Evolutionary conservation across 1,284 basidiomycete genomes (phyloP), one percentile per base, ranked within the genome.

Genomic region (Kalmanozyma brasiliensis): DNA sequence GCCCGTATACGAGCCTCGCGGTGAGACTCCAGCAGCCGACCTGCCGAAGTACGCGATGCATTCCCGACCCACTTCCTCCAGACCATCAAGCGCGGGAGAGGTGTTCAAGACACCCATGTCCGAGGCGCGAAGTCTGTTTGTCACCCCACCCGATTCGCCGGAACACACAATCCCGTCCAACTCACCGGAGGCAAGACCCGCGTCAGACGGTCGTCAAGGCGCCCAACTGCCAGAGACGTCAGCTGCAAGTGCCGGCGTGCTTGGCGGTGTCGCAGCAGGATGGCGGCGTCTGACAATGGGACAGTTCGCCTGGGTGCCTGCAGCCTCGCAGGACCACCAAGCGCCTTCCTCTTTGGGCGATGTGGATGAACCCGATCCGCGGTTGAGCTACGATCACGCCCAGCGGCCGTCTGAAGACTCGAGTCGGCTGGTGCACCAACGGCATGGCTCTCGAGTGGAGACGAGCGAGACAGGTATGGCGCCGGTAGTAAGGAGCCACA

Each of bases 281-380:
- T 74, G 71, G 73, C 55, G 63, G 6, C 61, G 73, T 6, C 43
- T 73, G 48, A 74, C 71, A n/a, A 66, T 66, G 62, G 72, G 66
- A 8, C 62, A 73, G 23, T 64, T 57, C 37, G 66, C 60, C 2
- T 70, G 66, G 66, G 35, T 69, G 7, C 60, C 66, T n/a, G 66
- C 61, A 17, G 23, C 38, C 1, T 11, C 10, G 7, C 40, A 55
- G 16, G 42, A 9, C 17, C 49, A 51, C 7, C 41, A 33, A 22
- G 40, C 44, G 1, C 1, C 47, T 14, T 52, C 43, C 42, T 52
- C 56, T 19, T 62, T 59, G 5, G 52, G 48, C 47, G 58, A 67
- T 8, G n/a, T 58, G 3, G 46, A 52, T 37, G 58, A 56, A n/a
- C n/a, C 47, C 13, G 63, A 60, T 26, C 49, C 36, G 4, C 41